Percentiles rank a stretch among this genome's conserved stretches.
These are phyloP conservation scores for Immersiella caudata DNA, from an alignment of 495 filamentous ascomycete genomes.

Conservation along the genomic window DNA sequence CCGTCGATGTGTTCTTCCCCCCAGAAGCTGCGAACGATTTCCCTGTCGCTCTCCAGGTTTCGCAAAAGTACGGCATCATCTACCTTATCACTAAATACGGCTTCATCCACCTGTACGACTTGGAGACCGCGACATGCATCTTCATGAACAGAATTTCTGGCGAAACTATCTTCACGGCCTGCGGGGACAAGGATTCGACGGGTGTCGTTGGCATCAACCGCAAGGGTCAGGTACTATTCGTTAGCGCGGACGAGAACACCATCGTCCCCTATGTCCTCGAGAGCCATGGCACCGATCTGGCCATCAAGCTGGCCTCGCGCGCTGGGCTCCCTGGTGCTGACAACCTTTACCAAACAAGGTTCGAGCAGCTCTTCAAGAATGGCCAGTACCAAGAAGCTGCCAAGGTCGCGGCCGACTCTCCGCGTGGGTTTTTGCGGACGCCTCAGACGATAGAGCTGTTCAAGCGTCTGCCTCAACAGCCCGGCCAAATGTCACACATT, in stretches of 20 bases:
- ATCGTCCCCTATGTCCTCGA: constrained; percentile 93
- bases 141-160: constrained; percentile 99
- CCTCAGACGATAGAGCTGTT: constrained; percentile 92
- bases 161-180: constrained; percentile 97
- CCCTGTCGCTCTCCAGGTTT: constrained; percentile 97
- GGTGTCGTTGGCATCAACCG: constrained; percentile 96
- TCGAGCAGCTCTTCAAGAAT: constrained; percentile 75
- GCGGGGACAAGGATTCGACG: constrained; percentile 76
- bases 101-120: constrained; percentile 97
- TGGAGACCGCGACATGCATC: constrained; percentile 95
- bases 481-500: constrained; percentile 84
- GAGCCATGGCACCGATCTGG: constrained; percentile 87
- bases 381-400: constrained; percentile 86
- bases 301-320: constrained; percentile 92
- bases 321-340: constrained; percentile 94
- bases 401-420: constrained; percentile 94
- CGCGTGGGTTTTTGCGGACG: constrained; percentile 91
- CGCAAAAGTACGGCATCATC: constrained; percentile 90
- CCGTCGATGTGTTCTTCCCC: constrained; percentile 97
- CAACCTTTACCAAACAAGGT: constrained; percentile 89
- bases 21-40: constrained; percentile 94
- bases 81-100: constrained; percentile 99
- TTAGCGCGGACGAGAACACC: constrained; percentile 86
- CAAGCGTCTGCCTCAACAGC: constrained; percentile 76
- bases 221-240: constrained; percentile 93